These are phyloP conservation scores for Yarrowia yakushimensis DNA, from an alignment of 805 yeast species.

Conservation along the genomic window DNA sequence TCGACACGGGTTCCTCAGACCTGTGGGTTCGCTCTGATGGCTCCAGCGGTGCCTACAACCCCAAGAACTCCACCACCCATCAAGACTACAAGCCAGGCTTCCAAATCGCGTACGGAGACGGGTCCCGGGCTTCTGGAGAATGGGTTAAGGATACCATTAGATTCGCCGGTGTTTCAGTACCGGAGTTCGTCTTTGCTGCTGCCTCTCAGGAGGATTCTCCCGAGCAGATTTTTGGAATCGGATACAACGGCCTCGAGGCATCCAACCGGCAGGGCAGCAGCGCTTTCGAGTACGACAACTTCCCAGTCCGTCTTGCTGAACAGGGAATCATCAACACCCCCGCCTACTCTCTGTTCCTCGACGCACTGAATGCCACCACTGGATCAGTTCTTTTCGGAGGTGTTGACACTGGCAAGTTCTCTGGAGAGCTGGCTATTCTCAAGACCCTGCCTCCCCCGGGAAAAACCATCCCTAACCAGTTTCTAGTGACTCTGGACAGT, in stretches of 20 bases:
- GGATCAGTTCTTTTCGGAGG: constrained; percentile 65
- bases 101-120: constrained; percentile 39
- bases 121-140: constrained; percentile 42
- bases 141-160: constrained; percentile 61
- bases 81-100: constrained; percentile 30
- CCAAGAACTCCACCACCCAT: constrained; percentile 32
- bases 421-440: constrained; percentile 43
- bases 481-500: neutral
- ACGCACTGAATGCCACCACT: constrained; percentile 35
- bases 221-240: constrained; percentile 29
- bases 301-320: constrained; percentile 37
- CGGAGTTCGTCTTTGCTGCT: constrained; percentile 29
- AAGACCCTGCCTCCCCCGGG: constrained; percentile 25
- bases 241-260: constrained; percentile 23
- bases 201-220: constrained; percentile 14
- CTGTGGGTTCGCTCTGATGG: constrained; percentile 47
- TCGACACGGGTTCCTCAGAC: constrained; percentile 72
- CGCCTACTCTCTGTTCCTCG: constrained; percentile 49
- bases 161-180: constrained; percentile 47
- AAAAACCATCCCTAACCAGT: too few relatives aligned
- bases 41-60: neutral
- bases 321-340: constrained; percentile 42
- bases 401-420: constrained; percentile 57
- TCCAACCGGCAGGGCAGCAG: neutral
- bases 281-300: constrained; percentile 31